phyloP scores from a whole-genome alignment of 176 grass and related monocot genomes.

The Bothriochloa decipiens region DNA sequence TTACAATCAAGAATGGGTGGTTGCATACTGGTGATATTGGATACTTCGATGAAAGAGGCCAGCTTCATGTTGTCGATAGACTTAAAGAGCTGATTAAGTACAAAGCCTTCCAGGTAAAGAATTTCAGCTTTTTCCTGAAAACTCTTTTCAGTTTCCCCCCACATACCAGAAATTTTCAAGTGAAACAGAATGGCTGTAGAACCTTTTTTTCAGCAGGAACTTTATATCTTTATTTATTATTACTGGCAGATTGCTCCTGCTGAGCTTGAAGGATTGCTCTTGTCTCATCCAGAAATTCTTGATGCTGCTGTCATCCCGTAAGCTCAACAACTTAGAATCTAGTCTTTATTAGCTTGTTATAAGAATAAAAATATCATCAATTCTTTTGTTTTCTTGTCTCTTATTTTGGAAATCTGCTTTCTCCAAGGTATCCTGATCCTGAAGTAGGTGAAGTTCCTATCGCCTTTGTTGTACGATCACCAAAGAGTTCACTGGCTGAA shows the following conservation, averaged over 20 bases:
- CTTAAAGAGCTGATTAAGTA: slow-evolving; percentile 98
- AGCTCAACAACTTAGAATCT: neutral
- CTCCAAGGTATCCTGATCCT: slow-evolving; percentile 75
- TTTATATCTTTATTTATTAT: too few relatives aligned
- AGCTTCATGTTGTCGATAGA: slow-evolving; percentile 86
- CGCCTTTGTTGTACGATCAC: slow-evolving; percentile 77
- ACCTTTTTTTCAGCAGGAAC: too few relatives aligned
- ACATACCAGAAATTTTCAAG: too few relatives aligned
- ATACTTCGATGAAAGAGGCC: slow-evolving; percentile 69
- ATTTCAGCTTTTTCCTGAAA: too few relatives aligned
- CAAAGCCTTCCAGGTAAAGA: slow-evolving; percentile 85
- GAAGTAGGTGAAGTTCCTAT: slow-evolving; percentile 93
- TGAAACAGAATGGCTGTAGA: too few relatives aligned
- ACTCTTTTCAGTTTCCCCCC: too few relatives aligned
- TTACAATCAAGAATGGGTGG: slow-evolving; percentile 84
- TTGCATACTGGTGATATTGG: slow-evolving; percentile 94
- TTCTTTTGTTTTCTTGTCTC: slow-evolving; percentile 5
- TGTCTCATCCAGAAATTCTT: slow-evolving; percentile 80
- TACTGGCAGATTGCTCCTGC: slow-evolving; percentile 77
- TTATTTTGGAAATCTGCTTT: slow-evolving; percentile 23
- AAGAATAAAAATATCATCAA: too few relatives aligned
- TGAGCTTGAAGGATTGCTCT: slow-evolving; percentile 86
- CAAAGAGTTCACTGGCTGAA: slow-evolving; percentile 70
- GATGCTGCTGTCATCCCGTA: slow-evolving; percentile 94
- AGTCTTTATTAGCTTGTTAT: too few relatives aligned